Conservation (phyloP, 139 green algal genomes). For the Picochlorum sp. region DNA sequence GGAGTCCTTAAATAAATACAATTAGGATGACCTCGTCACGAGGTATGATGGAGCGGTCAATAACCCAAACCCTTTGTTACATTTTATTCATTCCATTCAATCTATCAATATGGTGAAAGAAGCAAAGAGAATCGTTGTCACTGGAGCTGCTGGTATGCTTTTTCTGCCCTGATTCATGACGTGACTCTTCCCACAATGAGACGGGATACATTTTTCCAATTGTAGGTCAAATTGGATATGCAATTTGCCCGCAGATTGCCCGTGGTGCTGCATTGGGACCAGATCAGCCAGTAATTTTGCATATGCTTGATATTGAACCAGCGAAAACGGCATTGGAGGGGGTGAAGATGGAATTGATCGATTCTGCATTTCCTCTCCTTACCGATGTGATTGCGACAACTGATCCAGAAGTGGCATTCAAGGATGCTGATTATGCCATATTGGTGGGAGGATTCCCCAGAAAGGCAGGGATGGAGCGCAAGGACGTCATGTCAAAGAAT, state of each 20-base stretch:
- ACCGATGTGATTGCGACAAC: constrained; percentile 74
- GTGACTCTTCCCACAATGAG: not conserved
- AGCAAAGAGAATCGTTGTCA: constrained; percentile 47
- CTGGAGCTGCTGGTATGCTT: constrained; percentile 47
- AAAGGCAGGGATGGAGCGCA: constrained; percentile 87
- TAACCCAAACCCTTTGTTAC: constrained; percentile 4
- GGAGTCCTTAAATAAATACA: no score
- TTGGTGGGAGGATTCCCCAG: constrained; percentile 86
- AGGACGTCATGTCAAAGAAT: constrained; percentile 90
- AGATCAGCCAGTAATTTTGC: constrained; percentile 82
- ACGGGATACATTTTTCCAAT: not conserved
- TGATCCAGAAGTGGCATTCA: constrained; percentile 67
- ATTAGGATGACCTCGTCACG: no score
- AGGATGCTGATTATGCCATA: constrained; percentile 81
- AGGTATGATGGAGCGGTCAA: no score
- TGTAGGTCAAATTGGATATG: constrained; percentile 90
- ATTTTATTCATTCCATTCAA: constrained; percentile 2
- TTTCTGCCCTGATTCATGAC: not conserved
- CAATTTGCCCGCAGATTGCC: constrained; percentile 72
- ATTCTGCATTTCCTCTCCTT: constrained; percentile 84
- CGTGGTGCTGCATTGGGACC: constrained; percentile 71
- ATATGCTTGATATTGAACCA: constrained; percentile 88
- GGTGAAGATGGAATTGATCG: constrained; percentile 89
- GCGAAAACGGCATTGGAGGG: constrained; percentile 72
- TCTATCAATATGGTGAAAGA: constrained; percentile 3